A percentile compares a stretch with the other conserved stretches of the same genome.
Evolutionary conservation across 1,284 basidiomycete species (phyloP).

Genomic region (Peniophora sp.): DNA sequence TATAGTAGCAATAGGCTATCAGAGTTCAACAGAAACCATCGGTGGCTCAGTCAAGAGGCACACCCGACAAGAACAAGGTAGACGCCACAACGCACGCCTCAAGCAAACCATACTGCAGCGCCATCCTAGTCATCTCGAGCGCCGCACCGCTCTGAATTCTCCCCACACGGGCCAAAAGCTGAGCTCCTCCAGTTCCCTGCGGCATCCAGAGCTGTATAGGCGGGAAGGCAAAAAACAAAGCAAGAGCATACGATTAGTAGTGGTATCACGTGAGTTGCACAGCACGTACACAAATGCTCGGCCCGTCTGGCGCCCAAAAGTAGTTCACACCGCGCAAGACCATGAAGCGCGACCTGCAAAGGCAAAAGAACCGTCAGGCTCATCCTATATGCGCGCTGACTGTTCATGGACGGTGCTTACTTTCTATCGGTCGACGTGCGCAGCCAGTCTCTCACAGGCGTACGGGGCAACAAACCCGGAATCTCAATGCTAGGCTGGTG

Average conservation of each 20-base stretch:
- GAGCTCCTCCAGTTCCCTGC: conserved; percentile 17
- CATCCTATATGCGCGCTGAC: no score
- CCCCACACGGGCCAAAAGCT: conserved; percentile 24
- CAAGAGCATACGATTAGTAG: no score
- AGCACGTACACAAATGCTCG: conserved; percentile 31
- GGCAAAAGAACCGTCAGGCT: conserved; percentile 1
- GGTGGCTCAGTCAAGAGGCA: conserved; percentile 23
- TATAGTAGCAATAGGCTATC: conserved; percentile 1
- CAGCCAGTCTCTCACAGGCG: conserved; percentile 47
- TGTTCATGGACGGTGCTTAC: no score
- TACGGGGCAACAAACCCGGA: conserved; percentile 38
- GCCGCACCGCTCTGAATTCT: conserved; percentile 18
- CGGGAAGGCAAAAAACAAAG: neutral
- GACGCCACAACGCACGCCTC: conserved; percentile 28
- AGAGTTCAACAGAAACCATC: no score
- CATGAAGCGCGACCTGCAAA: conserved; percentile 33
- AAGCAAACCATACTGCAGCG: conserved; percentile 21
- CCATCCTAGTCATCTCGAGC: conserved; percentile 24
- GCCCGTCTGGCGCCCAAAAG: conserved; percentile 32
- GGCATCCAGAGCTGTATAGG: conserved; percentile 21
- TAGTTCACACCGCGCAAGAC: conserved; percentile 30
- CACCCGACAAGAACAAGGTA: conserved; percentile 25
- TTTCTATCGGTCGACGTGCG: conserved; percentile 40
- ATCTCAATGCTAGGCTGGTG: conserved; percentile 46
- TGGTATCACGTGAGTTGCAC: neutral